Conservation (phyloP, 306 rosid genomes). For the Cicer pinnatifidum region DNA sequence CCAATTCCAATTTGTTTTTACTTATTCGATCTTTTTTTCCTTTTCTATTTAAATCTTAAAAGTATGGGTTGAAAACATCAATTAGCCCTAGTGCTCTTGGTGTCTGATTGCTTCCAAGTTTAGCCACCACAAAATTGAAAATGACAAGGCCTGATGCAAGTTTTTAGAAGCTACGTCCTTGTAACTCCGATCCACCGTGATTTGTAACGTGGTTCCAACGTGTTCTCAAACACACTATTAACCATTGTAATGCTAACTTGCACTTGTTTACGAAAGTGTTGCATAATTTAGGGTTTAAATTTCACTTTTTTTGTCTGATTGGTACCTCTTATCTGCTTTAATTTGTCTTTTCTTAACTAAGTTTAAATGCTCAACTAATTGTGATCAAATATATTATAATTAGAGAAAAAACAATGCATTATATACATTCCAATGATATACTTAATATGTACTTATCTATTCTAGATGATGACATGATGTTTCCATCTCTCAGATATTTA, state of each 20-base stretch:
- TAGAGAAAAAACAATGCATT: slow-evolving; percentile 1
- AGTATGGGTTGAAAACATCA: not conserved
- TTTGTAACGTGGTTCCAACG: not conserved
- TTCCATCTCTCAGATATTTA: slow-evolving; percentile 27
- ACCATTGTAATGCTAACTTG: slow-evolving; percentile 27
- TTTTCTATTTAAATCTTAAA: not conserved
- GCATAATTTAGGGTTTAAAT: slow-evolving; percentile 18
- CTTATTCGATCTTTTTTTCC: not conserved
- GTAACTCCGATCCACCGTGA: not conserved
- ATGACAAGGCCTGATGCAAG: too few species aligned
- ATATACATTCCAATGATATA: slow-evolving; percentile 12
- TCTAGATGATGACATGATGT: slow-evolving; percentile 21
- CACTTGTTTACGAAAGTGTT: slow-evolving; percentile 1
- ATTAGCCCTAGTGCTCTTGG: not conserved
- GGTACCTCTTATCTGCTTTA: slow-evolving; percentile 5
- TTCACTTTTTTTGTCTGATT: slow-evolving; percentile 21
- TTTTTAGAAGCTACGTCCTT: not conserved
- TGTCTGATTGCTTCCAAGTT: too few species aligned
- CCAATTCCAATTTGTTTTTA: not conserved
- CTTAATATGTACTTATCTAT: not conserved
- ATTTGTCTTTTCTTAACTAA: not conserved
- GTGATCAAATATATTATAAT: slow-evolving; percentile 1
- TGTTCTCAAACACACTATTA: not conserved
- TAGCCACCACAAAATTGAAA: too few species aligned
- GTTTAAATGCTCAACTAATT: slow-evolving; percentile 13